phyloP scores from a whole-genome alignment of 2,329 filamentous ascomycete species.

The Aquanectria penicillioides region DNA sequence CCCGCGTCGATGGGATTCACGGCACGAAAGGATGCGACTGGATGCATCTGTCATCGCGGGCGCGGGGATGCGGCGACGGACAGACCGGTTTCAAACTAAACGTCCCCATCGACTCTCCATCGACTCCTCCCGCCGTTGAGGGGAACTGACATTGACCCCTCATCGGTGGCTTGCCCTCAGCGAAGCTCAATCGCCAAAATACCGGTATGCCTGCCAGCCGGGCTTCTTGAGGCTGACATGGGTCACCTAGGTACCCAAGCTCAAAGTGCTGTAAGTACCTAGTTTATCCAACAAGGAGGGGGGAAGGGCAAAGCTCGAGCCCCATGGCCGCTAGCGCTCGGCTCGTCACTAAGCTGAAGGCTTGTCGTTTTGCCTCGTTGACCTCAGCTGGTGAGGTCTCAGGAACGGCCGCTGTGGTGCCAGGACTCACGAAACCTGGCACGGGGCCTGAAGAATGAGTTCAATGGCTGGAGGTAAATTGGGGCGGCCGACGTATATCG shows the following conservation, averaged over 20 bases:
- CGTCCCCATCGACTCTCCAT: constrained; percentile 2
- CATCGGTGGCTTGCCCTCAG: too few relatives aligned
- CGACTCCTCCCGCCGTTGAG: constrained; percentile 1
- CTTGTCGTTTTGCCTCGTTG: constrained; percentile 23
- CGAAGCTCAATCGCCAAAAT: background rate
- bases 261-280: constrained; percentile 17
- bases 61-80: constrained; percentile 20
- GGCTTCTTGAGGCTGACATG: constrained; percentile 17
- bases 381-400: constrained; percentile 23
- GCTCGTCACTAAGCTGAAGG: constrained; percentile 27
- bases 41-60: constrained; percentile 1
- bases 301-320: constrained; percentile 8
- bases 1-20: constrained; percentile 1
- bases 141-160: too few relatives aligned
- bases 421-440: background rate
- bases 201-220: constrained; percentile 1
- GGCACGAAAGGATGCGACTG: constrained; percentile 2
- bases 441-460: background rate
- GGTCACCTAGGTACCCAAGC: constrained; percentile 7
- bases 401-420: background rate
- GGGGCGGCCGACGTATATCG: background rate
- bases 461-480: background rate
- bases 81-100: constrained; percentile 2
- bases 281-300: background rate
- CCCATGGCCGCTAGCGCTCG: constrained; percentile 15